These are phyloP conservation scores for Hymenoscyphus linearis DNA, from an alignment of 2,329 filamentous ascomycete genomes.

Conservation along the genomic window DNA sequence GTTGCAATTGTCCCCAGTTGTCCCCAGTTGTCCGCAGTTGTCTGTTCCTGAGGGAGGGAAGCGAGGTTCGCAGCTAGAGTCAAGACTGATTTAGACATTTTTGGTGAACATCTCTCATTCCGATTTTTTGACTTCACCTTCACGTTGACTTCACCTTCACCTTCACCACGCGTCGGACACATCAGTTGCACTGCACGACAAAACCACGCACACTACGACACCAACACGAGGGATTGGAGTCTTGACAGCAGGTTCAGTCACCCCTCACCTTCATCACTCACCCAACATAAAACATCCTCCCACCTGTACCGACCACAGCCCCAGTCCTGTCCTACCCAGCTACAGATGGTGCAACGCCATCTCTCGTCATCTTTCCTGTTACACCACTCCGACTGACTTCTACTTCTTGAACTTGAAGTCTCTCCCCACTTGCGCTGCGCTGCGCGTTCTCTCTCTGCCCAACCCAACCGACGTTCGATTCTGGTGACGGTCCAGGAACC, in stretches of 20 bases:
- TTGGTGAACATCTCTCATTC: too few relatives aligned
- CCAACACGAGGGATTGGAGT: not conserved
- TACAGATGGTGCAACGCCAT: not conserved
- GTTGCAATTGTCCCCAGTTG: too few relatives aligned
- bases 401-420: not conserved
- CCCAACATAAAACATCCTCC: not conserved
- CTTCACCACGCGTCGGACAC: not conserved
- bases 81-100: too few relatives aligned
- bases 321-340: too few relatives aligned
- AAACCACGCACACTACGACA: too few relatives aligned
- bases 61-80: too few relatives aligned
- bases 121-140: too few relatives aligned
- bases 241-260: not conserved
- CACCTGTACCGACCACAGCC: not conserved
- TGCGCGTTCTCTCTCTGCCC: not conserved
- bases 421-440: not conserved
- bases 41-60: too few relatives aligned
- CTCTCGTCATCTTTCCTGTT: not conserved
- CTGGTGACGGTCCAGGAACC: not conserved
- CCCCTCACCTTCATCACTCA: not conserved
- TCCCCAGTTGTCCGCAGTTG: too few relatives aligned
- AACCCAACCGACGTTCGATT: not conserved
- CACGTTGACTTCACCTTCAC: too few relatives aligned
- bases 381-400: not conserved
- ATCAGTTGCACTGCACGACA: not conserved